Conservation (phyloP, 176 grass and related monocot genomes). For the Poa pratensis region DNA sequence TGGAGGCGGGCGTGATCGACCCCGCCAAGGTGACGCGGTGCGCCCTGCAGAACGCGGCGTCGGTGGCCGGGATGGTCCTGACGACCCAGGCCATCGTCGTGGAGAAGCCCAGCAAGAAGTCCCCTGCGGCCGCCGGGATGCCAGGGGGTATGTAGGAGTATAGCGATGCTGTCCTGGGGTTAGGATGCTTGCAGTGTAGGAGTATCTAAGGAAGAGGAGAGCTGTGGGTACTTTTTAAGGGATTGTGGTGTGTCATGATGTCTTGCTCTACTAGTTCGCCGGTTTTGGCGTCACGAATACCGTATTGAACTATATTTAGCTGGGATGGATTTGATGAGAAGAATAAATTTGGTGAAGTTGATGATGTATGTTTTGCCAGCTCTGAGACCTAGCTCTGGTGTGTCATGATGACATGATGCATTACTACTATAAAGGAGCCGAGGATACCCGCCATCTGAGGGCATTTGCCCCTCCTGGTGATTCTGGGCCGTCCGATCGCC, state of each 20-base stretch:
- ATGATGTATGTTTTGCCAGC: too few relatives aligned
- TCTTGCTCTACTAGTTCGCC: too few relatives aligned
- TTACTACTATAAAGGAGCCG: too few relatives aligned
- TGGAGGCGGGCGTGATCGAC: conserved; percentile 83
- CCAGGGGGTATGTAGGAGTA: conserved; percentile 50
- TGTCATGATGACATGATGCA: too few relatives aligned
- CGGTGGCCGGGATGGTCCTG: conserved; percentile 86
- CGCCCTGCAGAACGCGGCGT: conserved; percentile 74
- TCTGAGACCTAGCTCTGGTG: too few relatives aligned
- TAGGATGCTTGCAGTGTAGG: background rate
- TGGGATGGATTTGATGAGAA: too few relatives aligned
- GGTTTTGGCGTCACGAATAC: background rate
- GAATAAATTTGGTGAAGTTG: too few relatives aligned
- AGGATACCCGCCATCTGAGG: too few relatives aligned
- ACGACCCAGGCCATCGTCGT: conserved; percentile 89
- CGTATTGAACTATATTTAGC: too few relatives aligned
- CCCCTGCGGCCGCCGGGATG: conserved; percentile 33
- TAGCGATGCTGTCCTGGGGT: background rate
- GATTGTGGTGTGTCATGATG: background rate
- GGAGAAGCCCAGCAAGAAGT: conserved; percentile 81
- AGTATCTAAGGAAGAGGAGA: too few relatives aligned
- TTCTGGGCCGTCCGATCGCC: too few relatives aligned
- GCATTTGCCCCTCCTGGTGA: too few relatives aligned
- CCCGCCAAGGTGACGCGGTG: conserved; percentile 85
- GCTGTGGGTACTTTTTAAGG: background rate